Conservation (phyloP, 805 yeast genomes). For the Blastobotrys parvus region DNA sequence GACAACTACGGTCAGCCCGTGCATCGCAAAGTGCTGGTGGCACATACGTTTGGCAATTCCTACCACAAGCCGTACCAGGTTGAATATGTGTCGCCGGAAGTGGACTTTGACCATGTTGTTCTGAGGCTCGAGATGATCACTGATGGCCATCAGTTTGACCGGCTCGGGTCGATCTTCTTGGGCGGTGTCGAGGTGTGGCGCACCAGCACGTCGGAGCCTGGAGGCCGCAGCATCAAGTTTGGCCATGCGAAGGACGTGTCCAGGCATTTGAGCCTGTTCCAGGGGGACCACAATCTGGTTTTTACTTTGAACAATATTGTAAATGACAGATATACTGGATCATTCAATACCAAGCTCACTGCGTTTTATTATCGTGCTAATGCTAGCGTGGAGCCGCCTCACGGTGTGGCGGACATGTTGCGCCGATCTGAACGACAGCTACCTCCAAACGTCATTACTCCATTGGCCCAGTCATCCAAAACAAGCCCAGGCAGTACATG, state of each 20-base stretch:
- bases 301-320: slow-evolving; percentile 58
- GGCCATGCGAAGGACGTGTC: slow-evolving; percentile 62
- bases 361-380: slow-evolving; percentile 14
- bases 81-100: slow-evolving; percentile 26
- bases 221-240: slow-evolving; percentile 20
- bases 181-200: slow-evolving; percentile 71
- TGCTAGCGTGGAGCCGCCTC: not conserved
- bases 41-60: slow-evolving; percentile 27
- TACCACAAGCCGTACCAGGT: slow-evolving; percentile 27
- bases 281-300: slow-evolving; percentile 31
- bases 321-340: slow-evolving; percentile 31
- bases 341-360: slow-evolving; percentile 6
- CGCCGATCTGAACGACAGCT: too few species aligned
- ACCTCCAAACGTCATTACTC: too few species aligned
- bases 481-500: not conserved
- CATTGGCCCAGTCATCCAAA: too few species aligned
- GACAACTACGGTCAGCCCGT: slow-evolving; percentile 15
- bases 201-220: slow-evolving; percentile 76
- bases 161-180: slow-evolving; percentile 29
- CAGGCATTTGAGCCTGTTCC: slow-evolving; percentile 43
- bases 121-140: slow-evolving; percentile 26
- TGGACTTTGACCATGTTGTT: slow-evolving; percentile 29
- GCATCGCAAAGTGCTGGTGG: slow-evolving; percentile 13
- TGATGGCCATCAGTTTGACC: slow-evolving; percentile 32
- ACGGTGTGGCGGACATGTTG: not conserved